Conservation (phyloP, 2,329 filamentous ascomycete species). For the Byssothecium circinans region DNA sequence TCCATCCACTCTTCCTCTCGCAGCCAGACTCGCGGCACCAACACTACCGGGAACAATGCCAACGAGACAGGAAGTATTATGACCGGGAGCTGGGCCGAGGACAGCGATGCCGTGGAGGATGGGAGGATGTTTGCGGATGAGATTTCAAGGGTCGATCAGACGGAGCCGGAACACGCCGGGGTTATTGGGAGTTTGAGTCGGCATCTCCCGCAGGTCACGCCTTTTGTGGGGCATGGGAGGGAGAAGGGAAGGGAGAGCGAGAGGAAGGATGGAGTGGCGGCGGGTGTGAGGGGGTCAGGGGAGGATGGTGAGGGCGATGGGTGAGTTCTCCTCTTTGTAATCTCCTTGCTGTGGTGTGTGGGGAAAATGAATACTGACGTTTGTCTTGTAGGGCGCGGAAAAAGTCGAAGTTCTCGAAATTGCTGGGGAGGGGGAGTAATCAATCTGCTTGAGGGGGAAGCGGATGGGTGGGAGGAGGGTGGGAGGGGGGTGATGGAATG, state of each 20-base stretch:
- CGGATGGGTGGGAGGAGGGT: neutral
- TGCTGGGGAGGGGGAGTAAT: slow-evolving; percentile 1
- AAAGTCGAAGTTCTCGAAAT: slow-evolving; percentile 4
- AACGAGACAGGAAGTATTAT: slow-evolving; percentile 30
- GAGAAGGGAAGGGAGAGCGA: neutral
- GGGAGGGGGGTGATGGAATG: too few relatives aligned
- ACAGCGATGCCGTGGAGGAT: slow-evolving; percentile 28
- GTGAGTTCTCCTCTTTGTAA: neutral
- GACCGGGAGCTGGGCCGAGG: slow-evolving; percentile 17
- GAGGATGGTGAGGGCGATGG: neutral
- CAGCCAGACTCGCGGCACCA: slow-evolving; percentile 3
- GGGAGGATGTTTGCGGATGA: slow-evolving; percentile 42
- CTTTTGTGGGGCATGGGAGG: neutral
- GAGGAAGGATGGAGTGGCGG: neutral
- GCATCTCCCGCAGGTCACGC: slow-evolving; percentile 34
- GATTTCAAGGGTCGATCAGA: slow-evolving; percentile 38
- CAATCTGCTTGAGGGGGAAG: neutral
- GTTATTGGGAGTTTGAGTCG: slow-evolving; percentile 38
- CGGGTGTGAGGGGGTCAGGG: neutral
- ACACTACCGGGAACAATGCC: slow-evolving; percentile 8
- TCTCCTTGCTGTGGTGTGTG: neutral
- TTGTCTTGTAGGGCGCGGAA: neutral
- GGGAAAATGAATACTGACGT: neutral
- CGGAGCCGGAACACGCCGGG: slow-evolving; percentile 37
- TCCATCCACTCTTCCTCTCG: slow-evolving; percentile 7